These are phyloP conservation scores for Sabuloglossum arenarium DNA, from an alignment of 495 filamentous ascomycete genomes.

Conservation along the genomic window DNA sequence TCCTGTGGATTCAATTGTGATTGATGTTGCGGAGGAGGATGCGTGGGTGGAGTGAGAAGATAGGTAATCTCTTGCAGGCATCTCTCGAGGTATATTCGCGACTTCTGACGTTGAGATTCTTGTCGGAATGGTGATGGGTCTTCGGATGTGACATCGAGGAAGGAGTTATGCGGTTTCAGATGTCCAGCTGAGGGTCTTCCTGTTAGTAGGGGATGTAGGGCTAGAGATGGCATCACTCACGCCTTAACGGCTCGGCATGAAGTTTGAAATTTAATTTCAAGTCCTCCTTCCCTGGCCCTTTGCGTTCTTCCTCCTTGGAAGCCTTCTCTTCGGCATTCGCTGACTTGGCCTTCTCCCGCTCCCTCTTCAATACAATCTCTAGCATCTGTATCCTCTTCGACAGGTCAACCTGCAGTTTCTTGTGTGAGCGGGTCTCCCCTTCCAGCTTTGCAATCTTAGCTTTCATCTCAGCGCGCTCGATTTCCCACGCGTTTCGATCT, in stretches of 20 bases:
- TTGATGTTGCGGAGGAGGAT: slow-evolving; percentile 19
- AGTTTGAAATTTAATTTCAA: not conserved
- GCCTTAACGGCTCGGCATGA: slow-evolving; percentile 6
- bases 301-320: slow-evolving; percentile 9
- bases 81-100: slow-evolving; percentile 20
- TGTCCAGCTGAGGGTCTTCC: slow-evolving; percentile 2
- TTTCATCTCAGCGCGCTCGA: slow-evolving; percentile 98
- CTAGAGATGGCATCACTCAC: slow-evolving; percentile 11
- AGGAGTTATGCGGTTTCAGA: slow-evolving; percentile 20
- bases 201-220: not conserved
- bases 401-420: slow-evolving; percentile 67
- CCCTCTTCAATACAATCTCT: slow-evolving; percentile 70
- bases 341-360: slow-evolving; percentile 26
- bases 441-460: slow-evolving; percentile 90
- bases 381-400: slow-evolving; percentile 80
- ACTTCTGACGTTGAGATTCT: slow-evolving; percentile 20
- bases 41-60: slow-evolving; percentile 23
- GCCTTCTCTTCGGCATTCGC: slow-evolving; percentile 15
- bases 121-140: slow-evolving; percentile 15
- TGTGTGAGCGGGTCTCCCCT: slow-evolving; percentile 65
- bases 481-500: slow-evolving; percentile 96
- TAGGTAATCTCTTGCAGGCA: slow-evolving; percentile 25
- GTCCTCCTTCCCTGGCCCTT: slow-evolving; percentile 9
- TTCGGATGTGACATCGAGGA: slow-evolving; percentile 16
- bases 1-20: slow-evolving; percentile 7